Base-by-base conservation (phyloP, 768 basidiomycete species). In the Pleurotus ostreatus region DNA sequence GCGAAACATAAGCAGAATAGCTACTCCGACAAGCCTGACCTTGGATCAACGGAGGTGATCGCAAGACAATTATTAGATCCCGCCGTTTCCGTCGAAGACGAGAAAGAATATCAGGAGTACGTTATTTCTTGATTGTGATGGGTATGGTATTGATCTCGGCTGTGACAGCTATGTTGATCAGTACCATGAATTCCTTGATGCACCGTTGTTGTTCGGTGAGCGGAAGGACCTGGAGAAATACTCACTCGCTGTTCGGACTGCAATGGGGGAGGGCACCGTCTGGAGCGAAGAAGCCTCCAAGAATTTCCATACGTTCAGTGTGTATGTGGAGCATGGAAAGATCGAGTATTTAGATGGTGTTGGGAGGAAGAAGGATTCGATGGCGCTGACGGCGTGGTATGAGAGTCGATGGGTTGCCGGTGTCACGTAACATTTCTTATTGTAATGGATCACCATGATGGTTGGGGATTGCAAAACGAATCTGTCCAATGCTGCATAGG, bases 71-170 rank as follows among this genome's bases (percentile, higher is more conserved):
- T 85, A 12, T 73, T 92, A 3, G 68, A 87, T 57, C 89, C 89
- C 1, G 71, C 69, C 3, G 86, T 92, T 4, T 77, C 84, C 0
- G 78, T 79, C 26, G 73, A 77, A 26, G 89, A 92, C 64, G 77
- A 83, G 58, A 73, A 77, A 0, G 89, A 92, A 66, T 93, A 92
- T 68, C 81, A 85, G 62, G 84, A 83, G 85, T 87, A 49, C 30
- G 79, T 67, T 34, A 16, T 38, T 39, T 46, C 22, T 26, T 37
- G 51, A 18, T 8, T 11, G 40, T 49, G 18, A 18, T 15, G n/a
- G 20, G 40, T 23, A 34, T 49, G 15, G 41, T 53, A 55, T 2
- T 48, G 12, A 22, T 23, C 26, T 49, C 13, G 18, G 13, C 15
- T 46, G 15, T 9, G 39, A n/a, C 46, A 46, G 25, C 48, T 89